phyloP scores from a whole-genome alignment of 73 alveolate genomes.

The Effrenium voratum region DNA sequence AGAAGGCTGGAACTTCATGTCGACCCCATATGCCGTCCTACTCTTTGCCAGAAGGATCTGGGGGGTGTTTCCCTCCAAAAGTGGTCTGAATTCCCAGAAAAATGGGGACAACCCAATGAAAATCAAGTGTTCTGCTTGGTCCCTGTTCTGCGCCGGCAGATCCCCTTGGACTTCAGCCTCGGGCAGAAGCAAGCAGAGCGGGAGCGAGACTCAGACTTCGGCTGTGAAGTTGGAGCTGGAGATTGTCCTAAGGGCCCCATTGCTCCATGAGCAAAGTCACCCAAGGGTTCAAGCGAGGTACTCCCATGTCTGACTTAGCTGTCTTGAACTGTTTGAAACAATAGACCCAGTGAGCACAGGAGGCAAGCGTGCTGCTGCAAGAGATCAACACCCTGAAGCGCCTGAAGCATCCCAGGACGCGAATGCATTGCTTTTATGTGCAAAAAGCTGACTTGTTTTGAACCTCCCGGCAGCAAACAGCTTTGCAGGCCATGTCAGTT shows the following conservation, averaged over 20 bases:
- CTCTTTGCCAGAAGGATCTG: background rate
- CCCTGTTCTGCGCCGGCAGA: background rate
- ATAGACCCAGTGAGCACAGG: too few relatives aligned
- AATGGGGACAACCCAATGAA: background rate
- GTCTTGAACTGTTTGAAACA: too few relatives aligned
- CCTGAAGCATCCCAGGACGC: slow-evolving; percentile 90
- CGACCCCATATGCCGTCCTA: background rate
- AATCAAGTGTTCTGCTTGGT: background rate
- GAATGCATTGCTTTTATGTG: too few relatives aligned
- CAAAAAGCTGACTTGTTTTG: too few relatives aligned
- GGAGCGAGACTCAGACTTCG: slow-evolving; percentile 7
- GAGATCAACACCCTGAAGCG: slow-evolving; percentile 93
- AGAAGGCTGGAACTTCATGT: slow-evolving; percentile 36
- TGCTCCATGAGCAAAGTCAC: too few relatives aligned
- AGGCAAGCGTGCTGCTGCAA: slow-evolving; percentile 70
- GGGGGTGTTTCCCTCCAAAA: background rate
- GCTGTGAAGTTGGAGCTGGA: too few relatives aligned
- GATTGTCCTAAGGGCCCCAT: too few relatives aligned
- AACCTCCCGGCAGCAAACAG: too few relatives aligned
- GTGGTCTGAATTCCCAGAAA: background rate
- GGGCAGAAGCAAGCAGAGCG: slow-evolving; percentile 71
- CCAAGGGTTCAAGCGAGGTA: too few relatives aligned
- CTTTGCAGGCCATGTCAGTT: too few relatives aligned
- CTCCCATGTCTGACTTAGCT: too few relatives aligned
- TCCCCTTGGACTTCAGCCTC: slow-evolving; percentile 66